phyloP scores from a whole-genome alignment of 495 filamentous ascomycete genomes.

The Trichoderma parareesei region DNA sequence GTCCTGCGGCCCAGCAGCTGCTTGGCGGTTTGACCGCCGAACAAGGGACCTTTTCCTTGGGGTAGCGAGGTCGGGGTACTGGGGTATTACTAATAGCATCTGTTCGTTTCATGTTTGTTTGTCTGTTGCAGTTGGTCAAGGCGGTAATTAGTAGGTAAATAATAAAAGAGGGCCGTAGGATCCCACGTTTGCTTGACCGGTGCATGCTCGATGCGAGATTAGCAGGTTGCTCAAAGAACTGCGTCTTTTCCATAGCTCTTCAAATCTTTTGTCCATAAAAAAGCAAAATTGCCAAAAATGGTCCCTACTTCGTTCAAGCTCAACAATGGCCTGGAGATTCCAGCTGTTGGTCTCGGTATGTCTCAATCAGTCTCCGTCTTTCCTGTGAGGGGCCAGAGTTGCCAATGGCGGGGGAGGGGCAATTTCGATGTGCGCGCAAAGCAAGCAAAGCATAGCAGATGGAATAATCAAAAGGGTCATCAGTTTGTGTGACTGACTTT shows the following conservation, averaged over 20 bases:
- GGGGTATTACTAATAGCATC: too few relatives aligned
- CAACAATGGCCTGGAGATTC: constrained; percentile 70
- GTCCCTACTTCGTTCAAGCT: constrained; percentile 52
- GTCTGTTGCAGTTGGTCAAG: too few relatives aligned
- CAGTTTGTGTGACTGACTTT: background rate
- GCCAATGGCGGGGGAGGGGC: background rate
- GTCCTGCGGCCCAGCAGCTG: background rate
- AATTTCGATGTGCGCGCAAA: background rate
- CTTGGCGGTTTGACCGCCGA: background rate
- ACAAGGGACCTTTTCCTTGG: background rate
- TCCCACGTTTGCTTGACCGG: too few relatives aligned
- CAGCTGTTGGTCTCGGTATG: constrained; percentile 64
- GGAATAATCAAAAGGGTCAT: too few relatives aligned
- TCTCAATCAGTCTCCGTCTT: constrained; percentile 19
- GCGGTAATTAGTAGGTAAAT: too few relatives aligned
- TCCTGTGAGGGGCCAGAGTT: background rate
- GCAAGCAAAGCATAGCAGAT: background rate
- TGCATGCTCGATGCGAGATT: too few relatives aligned
- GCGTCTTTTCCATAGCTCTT: too few relatives aligned
- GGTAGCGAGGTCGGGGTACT: constrained; percentile 2
- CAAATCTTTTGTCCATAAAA: too few relatives aligned
- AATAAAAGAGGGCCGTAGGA: too few relatives aligned
- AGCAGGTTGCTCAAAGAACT: too few relatives aligned
- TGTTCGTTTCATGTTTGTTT: too few relatives aligned
- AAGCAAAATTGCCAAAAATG: constrained; percentile 27